Evolutionary conservation across 805 yeast genomes (phyloP), one percentile per base, ranked within the genome.

Genomic region (Candida suzukii): DNA sequence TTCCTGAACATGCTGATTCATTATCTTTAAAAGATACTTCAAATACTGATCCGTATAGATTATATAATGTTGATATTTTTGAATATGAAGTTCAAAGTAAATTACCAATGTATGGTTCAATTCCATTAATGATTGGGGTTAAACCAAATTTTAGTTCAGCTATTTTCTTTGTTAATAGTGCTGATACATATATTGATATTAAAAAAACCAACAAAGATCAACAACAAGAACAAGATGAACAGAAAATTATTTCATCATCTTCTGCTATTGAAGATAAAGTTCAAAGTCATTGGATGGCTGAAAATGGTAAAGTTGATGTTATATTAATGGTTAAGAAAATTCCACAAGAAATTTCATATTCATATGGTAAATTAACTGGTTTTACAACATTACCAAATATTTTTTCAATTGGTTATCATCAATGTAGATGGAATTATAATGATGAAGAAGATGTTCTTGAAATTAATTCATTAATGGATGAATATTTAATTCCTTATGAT

Each of bases 391-490:
- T 93, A 11, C 99, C 99, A 1, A 83, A 78, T 47, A 47, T 80
- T 34, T 84, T 88, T 52, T 70, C 96, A 0, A 60, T 88, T 13
- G 98, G 95, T 0, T 87, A 93, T 57, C 98, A 93, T 57, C 99
- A 93, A 62, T 91, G 96, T 57, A 74, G 98, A 54, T 93, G 99
- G 99, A 93, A 93, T 60, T 93, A 93, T 64, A 86, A 87, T 56
- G 90, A 84, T 51, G 90, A 86, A 55, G 70, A 71, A 11, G 99
- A 93, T 61, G 91, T 93, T 1, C 61, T 88, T n/a, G 77, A 70
- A 8, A 83, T 93, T 13, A 73, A 74, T 48, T 57, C 68, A 2
- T 71, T 76, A 42, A 82, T 93, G 73, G 98, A 91, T 58, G 67
- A 73, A 44, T 57, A 76, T 51, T 74, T 68, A 35, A 78, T 93